Evolutionary conservation across 257 asterid species (phyloP), one percentile per base, ranked within the genome.

Genomic region (Solanum chilense): DNA sequence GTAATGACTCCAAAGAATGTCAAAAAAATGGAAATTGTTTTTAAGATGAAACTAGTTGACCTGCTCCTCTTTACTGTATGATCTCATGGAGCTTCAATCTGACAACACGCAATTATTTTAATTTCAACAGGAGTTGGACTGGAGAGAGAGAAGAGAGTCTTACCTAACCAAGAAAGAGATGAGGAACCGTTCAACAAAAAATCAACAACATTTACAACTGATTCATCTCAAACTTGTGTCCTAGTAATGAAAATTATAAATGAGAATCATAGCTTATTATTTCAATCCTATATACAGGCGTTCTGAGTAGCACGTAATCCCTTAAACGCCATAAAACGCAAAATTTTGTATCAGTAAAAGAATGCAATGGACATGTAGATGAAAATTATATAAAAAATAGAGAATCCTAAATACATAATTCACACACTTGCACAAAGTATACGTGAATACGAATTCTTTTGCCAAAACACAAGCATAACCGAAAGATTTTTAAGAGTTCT

Each of bases 141-240:
- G 20, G 44, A 81, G 69, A 49, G 29, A 80, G 68, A 86, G 83
- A 88, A 86, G 83, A 88, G 76, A 89, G 93, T 89, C 94, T 47
- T 89, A 94, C 96, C 96, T 73, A 93, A 90, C 86, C 77, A 86
- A 86, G 78, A 56, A 88, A 68, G 68, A 16, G 64, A 88, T 87
- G 91, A 93, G 93, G 95, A 93, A 91, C 96, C 93, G 97, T 91
- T 95, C 95, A 93, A 91, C 96, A 9, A 91, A 84, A 82, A 88
- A 88, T 84, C 85, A 88, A 71, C 89, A 78, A 37, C 66, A 25
- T 78, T 7, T 80, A 44, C 85, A 47, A 80, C 69, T 47, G 20
- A 80, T 47, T 80, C 68, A 80, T 80, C 62, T 62, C 76, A 14
- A 84, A 68, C 58, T 41, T 62, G 74, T 83, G 47, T 7, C 62